Conservation (phyloP, 2,329 filamentous ascomycete species). For the Diaporthe nobilis region DNA sequence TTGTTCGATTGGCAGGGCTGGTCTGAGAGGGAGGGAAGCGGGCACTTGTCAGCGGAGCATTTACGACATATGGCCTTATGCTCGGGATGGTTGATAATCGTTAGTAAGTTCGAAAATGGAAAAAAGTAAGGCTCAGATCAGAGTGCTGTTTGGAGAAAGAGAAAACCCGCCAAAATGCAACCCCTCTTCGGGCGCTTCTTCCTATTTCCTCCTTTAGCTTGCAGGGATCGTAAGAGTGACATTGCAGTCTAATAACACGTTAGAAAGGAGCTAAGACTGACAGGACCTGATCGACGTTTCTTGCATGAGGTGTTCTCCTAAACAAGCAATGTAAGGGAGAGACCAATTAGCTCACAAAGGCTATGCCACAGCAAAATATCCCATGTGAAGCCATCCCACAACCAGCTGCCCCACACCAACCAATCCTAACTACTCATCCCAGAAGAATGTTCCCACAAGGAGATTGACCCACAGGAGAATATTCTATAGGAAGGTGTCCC, state of each 20-base stretch:
- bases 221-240: background rate
- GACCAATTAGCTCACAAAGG: background rate
- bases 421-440: background rate
- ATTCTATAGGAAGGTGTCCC: too few species aligned
- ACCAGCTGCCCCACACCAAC: background rate
- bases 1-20: conserved; percentile 1
- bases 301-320: background rate
- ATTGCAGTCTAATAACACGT: background rate
- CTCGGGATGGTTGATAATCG: conserved; percentile 14
- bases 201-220: background rate
- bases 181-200: background rate
- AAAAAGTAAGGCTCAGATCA: conserved; percentile 2
- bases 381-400: background rate
- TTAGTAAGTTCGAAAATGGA: conserved; percentile 1
- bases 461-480: background rate
- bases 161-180: conserved; percentile 1
- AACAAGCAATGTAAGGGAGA: background rate
- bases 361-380: background rate
- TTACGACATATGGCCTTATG: background rate
- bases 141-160: conserved; percentile 1
- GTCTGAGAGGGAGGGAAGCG: background rate
- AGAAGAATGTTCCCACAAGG: background rate
- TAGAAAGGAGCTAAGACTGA: background rate
- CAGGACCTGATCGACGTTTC: background rate
- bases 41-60: conserved; percentile 16